These are phyloP conservation scores for Nyssa sinensis DNA, from an alignment of 148 eudicot genomes.

Conservation along the genomic window DNA sequence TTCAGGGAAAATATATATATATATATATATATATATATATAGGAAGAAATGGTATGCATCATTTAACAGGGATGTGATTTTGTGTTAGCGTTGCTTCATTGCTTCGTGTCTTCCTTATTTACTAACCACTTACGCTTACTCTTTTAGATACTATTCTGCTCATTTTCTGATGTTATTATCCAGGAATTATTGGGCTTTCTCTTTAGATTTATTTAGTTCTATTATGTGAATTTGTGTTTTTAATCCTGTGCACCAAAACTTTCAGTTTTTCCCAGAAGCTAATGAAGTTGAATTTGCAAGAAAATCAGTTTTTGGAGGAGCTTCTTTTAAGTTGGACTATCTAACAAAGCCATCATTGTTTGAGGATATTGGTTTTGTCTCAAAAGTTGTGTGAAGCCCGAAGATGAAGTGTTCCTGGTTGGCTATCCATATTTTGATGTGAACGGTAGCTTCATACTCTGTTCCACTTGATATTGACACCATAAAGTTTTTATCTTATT, in stretches of 20 bases:
- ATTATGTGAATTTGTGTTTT: background rate
- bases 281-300: conserved; percentile 82
- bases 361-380: conserved; percentile 81
- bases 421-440: conserved; percentile 96
- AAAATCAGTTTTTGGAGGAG: conserved; percentile 75
- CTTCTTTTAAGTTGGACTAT: conserved; percentile 87
- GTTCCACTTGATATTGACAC: background rate
- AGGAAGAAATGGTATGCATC: background rate
- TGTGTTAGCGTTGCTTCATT: background rate
- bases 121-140: background rate
- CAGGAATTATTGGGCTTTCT: background rate
- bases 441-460: conserved; percentile 53
- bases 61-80: background rate
- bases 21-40: too few relatives aligned
- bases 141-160: background rate
- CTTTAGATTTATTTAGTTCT: background rate
- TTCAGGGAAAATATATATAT: too few relatives aligned
- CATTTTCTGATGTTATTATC: background rate
- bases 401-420: conserved; percentile 84
- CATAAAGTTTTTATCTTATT: background rate
- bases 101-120: background rate
- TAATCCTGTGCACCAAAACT: conserved; percentile 19
- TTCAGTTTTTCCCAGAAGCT: conserved; percentile 98
- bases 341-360: conserved; percentile 91
- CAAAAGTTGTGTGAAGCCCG: conserved; percentile 80